Base-by-base conservation (phyloP, 768 basidiomycete genomes). In the Kwoniella dejecticola region DNA sequence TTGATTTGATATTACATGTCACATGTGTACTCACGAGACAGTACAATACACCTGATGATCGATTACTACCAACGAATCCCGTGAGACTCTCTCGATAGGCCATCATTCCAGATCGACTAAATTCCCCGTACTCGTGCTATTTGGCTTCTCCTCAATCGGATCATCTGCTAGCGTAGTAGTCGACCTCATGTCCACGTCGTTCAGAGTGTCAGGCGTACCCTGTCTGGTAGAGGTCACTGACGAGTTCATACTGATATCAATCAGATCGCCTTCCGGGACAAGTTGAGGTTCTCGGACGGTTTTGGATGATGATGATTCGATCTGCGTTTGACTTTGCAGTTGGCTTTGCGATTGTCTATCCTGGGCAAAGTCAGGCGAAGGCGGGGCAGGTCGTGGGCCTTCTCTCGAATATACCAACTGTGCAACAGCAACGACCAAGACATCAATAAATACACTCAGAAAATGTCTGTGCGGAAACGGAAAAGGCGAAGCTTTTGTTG, bases 401-500 rank as follows among this genome's bases (percentile, higher is more conserved):
- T 56, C 54, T 56, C 54, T 56, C 17, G 54, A 56, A 24, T 53
- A 41, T 21, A 53, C 13, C 4, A 53, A 38, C 52, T 53, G 19
- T 33, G n/a, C n/a, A n/a, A n/a, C n/a, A n/a, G n/a, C n/a, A n/a
- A n/a, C n/a, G 26, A 26, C 17, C 19, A 2, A 24, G 24, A 27
- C 46, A 52, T 19, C n/a, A 38, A n/a, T 2, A 5, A 19, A 6
- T 6, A 6, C 13, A 13, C 23, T 7, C 6, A 24, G 12, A 4
- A 15, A 30, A 24, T 48, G 47, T 4, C 13, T 7, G 29, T 7
- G 29, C 47, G 23, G 41, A 33, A 36, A 36, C 7, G 33, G 15
- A 36, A 36, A 36, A 36, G 7, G 33, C 7, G 33, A 36, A 36
- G n/a, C n/a, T n/a, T n/a, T n/a, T n/a, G n/a, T n/a, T n/a, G n/a